Evolutionary conservation across 2,329 filamentous ascomycete genomes (phyloP), one percentile per base, ranked within the genome.

Genomic region (Penicillium aurantiogriseum): DNA sequence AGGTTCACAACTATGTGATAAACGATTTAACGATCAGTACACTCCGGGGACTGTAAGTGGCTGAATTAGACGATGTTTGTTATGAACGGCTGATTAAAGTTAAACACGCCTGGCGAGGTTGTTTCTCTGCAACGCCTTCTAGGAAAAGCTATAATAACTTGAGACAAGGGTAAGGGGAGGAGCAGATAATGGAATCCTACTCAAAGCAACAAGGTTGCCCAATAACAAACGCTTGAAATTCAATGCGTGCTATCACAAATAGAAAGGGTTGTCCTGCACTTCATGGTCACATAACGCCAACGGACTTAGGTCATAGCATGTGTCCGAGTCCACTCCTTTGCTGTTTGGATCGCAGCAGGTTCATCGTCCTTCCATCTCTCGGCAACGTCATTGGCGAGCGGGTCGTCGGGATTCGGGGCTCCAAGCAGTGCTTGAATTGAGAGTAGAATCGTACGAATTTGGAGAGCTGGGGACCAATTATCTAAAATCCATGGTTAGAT

Each of bases 321-420:
- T 67, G 88, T 88, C 74, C 83, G 83, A 13, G 94, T 97, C 93
- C 94, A 97, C 70, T 96, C 91, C 71, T 84, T 88, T 17, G 93
- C 93, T 8, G 92, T 97, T 64, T 89, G 87, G 68, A 99, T 97
- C 25, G 94, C 94, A 47, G 90, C 91, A 63, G 87, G 87, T 77
- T 97, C 91, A 71, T 99, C 88, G 71, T 97, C 92, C 80, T 97
- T 97, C 94, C 94, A 99, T 72, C 89, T 88, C 81, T 97, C 95
- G 36, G 94, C 94, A 42, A 99, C 94, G 65, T 99, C 93, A 72
- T 96, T 95, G 49, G 94, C 95, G 42, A 99, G 85, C n/a, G 94
- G 95, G 72, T 99, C 94, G 71, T 99, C 94, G 31, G 95, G 94
- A 77, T 99, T 99, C 15, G 94, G 94, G 6, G 94, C 93, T 44